A percentile compares a stretch with the other conserved stretches of the same genome.
Conservation (phyloP, 2,329 filamentous ascomycete genomes). For the Sporothrix mexicana region DNA sequence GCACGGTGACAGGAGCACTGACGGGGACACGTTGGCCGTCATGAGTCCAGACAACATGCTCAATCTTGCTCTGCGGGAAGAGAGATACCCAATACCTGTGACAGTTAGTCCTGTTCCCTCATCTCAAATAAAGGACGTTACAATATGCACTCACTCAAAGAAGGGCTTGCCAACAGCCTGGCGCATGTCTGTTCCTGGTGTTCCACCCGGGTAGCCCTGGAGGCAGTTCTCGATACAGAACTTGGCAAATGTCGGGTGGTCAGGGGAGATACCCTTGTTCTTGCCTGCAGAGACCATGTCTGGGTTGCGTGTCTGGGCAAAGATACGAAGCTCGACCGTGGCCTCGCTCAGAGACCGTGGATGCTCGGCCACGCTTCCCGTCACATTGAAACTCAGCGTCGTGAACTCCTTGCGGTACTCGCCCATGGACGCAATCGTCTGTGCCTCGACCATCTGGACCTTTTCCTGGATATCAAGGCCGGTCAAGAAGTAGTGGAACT, state of each 20-base stretch:
- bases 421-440: slow-evolving; percentile 43
- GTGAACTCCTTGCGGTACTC: slow-evolving; percentile 37
- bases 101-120: background rate
- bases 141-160: slow-evolving; percentile 35
- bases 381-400: slow-evolving; percentile 43
- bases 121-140: background rate
- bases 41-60: slow-evolving; percentile 38
- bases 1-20: slow-evolving; percentile 37
- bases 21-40: slow-evolving; percentile 38
- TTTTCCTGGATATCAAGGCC: slow-evolving; percentile 36
- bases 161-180: slow-evolving; percentile 40
- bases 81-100: slow-evolving; percentile 39
- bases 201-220: slow-evolving; percentile 40
- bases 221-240: slow-evolving; percentile 40
- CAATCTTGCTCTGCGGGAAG: slow-evolving; percentile 39
- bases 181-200: slow-evolving; percentile 40
- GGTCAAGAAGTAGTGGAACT: slow-evolving; percentile 36
- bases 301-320: slow-evolving; percentile 48
- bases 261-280: slow-evolving; percentile 33
- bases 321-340: slow-evolving; percentile 48
- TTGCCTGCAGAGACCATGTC: slow-evolving; percentile 37
- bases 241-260: slow-evolving; percentile 38
- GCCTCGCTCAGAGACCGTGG: slow-evolving; percentile 44
- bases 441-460: slow-evolving; percentile 38
- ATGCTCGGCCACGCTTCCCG: slow-evolving; percentile 42